Evolutionary conservation across 352 stramenopile species (phyloP), one percentile per base, ranked within the genome.

Genomic region (Globisporangium ultimum): DNA sequence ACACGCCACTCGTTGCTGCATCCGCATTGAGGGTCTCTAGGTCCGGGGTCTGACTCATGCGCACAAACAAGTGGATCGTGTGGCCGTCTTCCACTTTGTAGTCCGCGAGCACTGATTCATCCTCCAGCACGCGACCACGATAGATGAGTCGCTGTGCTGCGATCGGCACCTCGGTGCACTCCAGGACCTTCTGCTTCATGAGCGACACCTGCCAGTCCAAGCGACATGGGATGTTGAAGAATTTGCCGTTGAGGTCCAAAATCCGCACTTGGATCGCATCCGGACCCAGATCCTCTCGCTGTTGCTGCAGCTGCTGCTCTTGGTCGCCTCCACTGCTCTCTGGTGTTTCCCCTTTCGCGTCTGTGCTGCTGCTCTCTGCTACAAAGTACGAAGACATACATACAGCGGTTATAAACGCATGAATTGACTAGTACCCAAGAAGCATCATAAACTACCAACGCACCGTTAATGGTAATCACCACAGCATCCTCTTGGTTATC

Each of bases 1-100:
- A 38, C 8, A 49, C 75, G 1, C 66, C 66, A 51, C 55, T 70
- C 1, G 56, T 49, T 36, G 67, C 71, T n/a, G 70, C 53, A 34
- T 86, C 76, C 1, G 74, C 66, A 42, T 58, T 80, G 11, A 71
- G 58, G n/a, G 78, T 74, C 58, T 91, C 79, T 0, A 78, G 66
- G 42, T 92, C 84, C 5, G 80, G 76, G 9, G 67, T 80, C n/a
- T 71, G 70, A 1, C 72, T 74, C 68, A 84, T 68, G 18, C 87
- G 74, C 43, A 95, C 89, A 51, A 98, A 96, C 58, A 97, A 70
- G 63, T 98, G 91, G 45, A 98, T 78, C 10, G 86, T 97, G 61
- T 97, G 88, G 10, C 89, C 91, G 42, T 96, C 78, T 57, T 97
- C 90, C 4, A 98, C 79, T 48, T 96, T 95, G 68, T 97, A 97